These are phyloP conservation scores for Ascosphaera apis DNA, from an alignment of 2,329 filamentous ascomycete genomes.

Conservation along the genomic window DNA sequence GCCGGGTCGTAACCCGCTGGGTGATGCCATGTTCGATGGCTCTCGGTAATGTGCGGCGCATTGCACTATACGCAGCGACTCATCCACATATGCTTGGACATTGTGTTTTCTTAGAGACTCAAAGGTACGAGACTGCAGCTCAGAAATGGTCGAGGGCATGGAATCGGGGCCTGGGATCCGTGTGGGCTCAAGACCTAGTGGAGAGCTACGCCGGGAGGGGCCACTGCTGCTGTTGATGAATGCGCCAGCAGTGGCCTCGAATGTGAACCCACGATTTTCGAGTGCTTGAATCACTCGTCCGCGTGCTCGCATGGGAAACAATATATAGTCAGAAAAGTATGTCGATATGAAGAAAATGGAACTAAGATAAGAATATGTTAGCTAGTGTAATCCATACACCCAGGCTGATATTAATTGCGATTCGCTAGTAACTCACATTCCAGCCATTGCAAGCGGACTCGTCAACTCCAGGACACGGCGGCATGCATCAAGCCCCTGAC, in stretches of 20 bases:
- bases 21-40: conserved; percentile 9
- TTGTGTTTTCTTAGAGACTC: conserved; percentile 53
- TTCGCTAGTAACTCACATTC: conserved; percentile 56
- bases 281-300: conserved; percentile 54
- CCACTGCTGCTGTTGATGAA: conserved; percentile 35
- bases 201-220: conserved; percentile 23
- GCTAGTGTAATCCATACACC: no score
- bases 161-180: conserved; percentile 10
- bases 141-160: conserved; percentile 45
- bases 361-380: conserved; percentile 15
- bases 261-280: conserved; percentile 58
- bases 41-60: conserved; percentile 44
- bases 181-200: conserved; percentile 11
- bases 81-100: conserved; percentile 49
- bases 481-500: conserved; percentile 72
- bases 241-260: conserved; percentile 45
- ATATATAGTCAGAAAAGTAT: conserved; percentile 92
- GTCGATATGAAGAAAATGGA: conserved; percentile 98
- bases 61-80: conserved; percentile 48
- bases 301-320: conserved; percentile 57
- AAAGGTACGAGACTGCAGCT: conserved; percentile 68
- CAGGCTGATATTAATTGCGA: no score
- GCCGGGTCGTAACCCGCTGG: conserved; percentile 16
- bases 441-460: conserved; percentile 69
- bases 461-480: conserved; percentile 81